phyloP scores from a whole-genome alignment of 768 basidiomycete genomes.

The Suillus plorans region DNA sequence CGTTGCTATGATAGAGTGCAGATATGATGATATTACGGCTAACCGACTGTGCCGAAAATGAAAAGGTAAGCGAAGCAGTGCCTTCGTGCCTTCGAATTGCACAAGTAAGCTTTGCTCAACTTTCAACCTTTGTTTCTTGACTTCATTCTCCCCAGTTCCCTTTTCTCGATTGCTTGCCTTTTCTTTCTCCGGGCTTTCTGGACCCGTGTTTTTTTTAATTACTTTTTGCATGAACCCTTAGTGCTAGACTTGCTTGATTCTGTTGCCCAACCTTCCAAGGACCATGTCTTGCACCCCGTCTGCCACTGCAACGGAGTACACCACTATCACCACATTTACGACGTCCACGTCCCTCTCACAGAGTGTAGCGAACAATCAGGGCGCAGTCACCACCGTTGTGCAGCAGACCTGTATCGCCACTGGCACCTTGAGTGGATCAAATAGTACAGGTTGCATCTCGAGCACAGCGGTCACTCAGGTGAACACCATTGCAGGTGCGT shows the following conservation, averaged over 20 bases:
- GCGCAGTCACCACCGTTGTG: conserved; percentile 34
- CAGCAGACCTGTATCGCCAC: conserved; percentile 34
- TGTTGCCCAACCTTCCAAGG: not conserved
- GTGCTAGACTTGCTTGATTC: not conserved
- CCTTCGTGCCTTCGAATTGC: not conserved
- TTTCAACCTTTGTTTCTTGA: conserved; percentile 14
- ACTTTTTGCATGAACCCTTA: not conserved
- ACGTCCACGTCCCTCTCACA: conserved; percentile 37
- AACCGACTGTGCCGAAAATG: not conserved
- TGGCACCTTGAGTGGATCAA: conserved; percentile 21
- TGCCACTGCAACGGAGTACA: conserved; percentile 45
- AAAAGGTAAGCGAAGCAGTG: not conserved
- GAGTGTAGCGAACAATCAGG: conserved; percentile 31
- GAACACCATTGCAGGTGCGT: conserved; percentile 37
- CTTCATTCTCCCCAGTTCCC: conserved; percentile 1
- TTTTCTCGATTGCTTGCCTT: not conserved
- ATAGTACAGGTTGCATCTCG: conserved; percentile 29
- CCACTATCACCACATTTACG: conserved; percentile 34
- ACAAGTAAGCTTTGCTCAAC: conserved; percentile 42
- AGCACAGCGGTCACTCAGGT: conserved; percentile 26
- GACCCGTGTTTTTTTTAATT: not conserved
- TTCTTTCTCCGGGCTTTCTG: conserved; percentile 2
- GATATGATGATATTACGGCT: not conserved
- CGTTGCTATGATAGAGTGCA: no score
- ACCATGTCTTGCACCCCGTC: conserved; percentile 40